Base-by-base conservation (phyloP, 1,284 basidiomycete species). In the Sphagnurus paluster region DNA sequence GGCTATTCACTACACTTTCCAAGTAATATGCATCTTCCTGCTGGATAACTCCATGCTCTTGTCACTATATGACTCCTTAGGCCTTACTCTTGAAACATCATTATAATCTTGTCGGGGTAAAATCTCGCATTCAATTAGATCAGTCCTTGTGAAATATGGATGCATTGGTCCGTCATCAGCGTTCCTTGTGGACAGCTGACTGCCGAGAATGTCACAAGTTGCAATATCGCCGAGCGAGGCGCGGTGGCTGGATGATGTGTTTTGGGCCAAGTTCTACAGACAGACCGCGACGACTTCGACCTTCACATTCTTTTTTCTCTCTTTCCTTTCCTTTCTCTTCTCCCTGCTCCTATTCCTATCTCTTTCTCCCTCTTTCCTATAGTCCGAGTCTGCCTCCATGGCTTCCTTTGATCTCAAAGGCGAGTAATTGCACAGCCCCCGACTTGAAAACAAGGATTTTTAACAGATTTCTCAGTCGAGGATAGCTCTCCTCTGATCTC, bases 371-470 rank as follows among this genome's bases (percentile, higher is more conserved):
- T n/a, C n/a, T n/a, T n/a, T n/a, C n/a, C n/a, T n/a, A n/a, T n/a
- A n/a, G n/a, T n/a, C n/a, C n/a, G n/a, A n/a, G n/a, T 54, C 53
- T 39, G 64, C 66, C 71, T 73, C 58, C 70, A 76, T 77, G 75
- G 72, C 70, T 50, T 63, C 63, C 52, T 71, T 71, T 58, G 69
- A 69, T 51, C 52, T 75, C 44, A 67, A 68, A 49, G 67, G 74
- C 74, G 30, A 42, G 65, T n/a, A n/a, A n/a, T n/a, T n/a, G n/a
- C n/a, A n/a, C n/a, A n/a, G n/a, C n/a, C n/a, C n/a, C n/a, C n/a
- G n/a, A n/a, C n/a, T n/a, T n/a, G n/a, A n/a, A n/a, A n/a, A n/a
- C n/a, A 24, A 16, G 4, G 40, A 2, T 21, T 7, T 33, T 35
- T 4, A 17, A 19, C 16, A 13, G 48, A 47, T 49, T 36, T 35